Percentiles rank a stretch among this genome's conserved stretches.
Conservation (phyloP, 495 filamentous ascomycete genomes). For the Amphirosellinia nigrospora region DNA sequence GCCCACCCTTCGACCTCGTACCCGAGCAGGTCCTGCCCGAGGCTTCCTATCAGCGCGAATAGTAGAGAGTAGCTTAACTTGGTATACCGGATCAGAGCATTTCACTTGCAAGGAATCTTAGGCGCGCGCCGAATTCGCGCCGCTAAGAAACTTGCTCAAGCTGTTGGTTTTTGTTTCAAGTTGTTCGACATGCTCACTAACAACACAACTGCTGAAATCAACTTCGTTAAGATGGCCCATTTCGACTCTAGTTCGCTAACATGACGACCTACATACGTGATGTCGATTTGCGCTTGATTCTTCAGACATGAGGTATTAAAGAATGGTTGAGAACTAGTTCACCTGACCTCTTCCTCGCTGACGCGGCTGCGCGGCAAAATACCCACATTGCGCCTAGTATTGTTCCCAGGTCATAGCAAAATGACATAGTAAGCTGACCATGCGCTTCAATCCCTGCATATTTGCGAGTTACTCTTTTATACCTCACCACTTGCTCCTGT, state of each 20-base stretch:
- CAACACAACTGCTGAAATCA: not conserved
- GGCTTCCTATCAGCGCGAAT: not conserved
- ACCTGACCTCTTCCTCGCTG: not conserved
- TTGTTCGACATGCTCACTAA: not conserved
- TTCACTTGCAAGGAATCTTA: not conserved
- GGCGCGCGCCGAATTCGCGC: not conserved
- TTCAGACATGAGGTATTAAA: not conserved
- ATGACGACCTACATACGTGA: not conserved
- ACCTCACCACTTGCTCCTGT: not conserved
- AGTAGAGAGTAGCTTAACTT: not conserved
- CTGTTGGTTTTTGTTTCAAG: not conserved
- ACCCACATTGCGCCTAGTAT: not conserved
- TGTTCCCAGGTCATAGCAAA: not conserved
- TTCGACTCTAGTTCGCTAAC: not conserved
- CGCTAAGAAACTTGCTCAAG: not conserved
- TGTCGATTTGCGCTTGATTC: not conserved
- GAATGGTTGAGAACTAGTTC: not conserved
- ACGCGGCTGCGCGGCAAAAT: not conserved
- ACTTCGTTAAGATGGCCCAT: not conserved
- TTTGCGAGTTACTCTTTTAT: not conserved
- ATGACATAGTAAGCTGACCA: slow-evolving; percentile 22
- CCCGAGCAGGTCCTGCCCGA: no score
- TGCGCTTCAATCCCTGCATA: not conserved
- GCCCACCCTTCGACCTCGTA: not conserved
- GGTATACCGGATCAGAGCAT: not conserved